Evolutionary conservation across 1,139 yeast species (phyloP), one percentile per base, ranked within the genome.

Genomic region (Meyerozyma smithsonii): DNA sequence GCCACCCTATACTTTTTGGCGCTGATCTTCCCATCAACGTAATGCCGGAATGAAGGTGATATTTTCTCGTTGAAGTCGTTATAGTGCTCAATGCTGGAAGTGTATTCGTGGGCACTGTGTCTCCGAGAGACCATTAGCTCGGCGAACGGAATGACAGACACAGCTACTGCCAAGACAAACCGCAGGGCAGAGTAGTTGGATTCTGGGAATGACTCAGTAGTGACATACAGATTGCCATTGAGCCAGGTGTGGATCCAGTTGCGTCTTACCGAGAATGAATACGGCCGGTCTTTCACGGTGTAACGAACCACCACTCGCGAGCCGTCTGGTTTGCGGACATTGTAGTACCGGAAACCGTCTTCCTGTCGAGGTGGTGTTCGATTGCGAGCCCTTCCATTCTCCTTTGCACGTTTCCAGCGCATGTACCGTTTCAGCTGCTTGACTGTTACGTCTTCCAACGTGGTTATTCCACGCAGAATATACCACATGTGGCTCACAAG

Each of bases 241-340:
- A 60, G 53, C 36, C 64, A 56, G 5, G 64, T 47, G 42, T 69
- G 66, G 24, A 68, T 59, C 59, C 68, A 59, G 44, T 69, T 69
- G 17, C 47, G 53, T 28, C 47, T 48, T 33, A 52, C 46, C 0
- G 74, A 74, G 52, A 55, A 52, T 34, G 62, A 47, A 41, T 48
- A 70, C 0, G 64, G 61, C 8, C 40, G 39, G 10, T 59, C 60
- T 5, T 42, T 42, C 7, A 66, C 47, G 33, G 56, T 51, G 40
- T 53, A 64, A 32, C 53, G 50, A 1, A 69, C 64, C 4, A 71
- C 66, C 6, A 54, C 51, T 36, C 77, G 47, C 6, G 48, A 23
- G 18, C 52, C 51, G 1, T 47, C 52, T 17, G 50, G 48, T 11
- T 37, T 37, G 16, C 48, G 47, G 3, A 69, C 50, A 43, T 64